Evolutionary conservation across 306 rosid genomes (phyloP), one percentile per base, ranked within the genome.

Genomic region (Comarum palustre): DNA sequence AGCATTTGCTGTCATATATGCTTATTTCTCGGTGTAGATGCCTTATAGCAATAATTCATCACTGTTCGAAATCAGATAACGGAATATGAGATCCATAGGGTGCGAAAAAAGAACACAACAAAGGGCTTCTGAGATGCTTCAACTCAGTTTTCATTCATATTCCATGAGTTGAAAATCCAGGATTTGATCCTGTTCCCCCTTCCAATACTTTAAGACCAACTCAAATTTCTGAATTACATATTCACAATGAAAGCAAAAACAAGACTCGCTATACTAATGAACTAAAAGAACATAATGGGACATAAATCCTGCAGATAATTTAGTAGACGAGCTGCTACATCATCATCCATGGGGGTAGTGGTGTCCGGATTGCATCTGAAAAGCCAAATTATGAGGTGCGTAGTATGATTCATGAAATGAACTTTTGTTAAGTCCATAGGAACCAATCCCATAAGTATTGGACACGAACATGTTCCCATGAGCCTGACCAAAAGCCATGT

Each of bases 301-400:
- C 57, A 71, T 83, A 75, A 82, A 73, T 77, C 77, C 75, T 80
- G 75, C 74, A 70, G 79, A 69, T 52, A 67, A 43, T 74, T 74
- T 54, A 71, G 73, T 39, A 72, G 70, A 38, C 67, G 63, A 76
- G 71, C 48, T 58, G 36, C 68, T 47, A 58, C 63, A 67, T 83
- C 78, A 88, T 80, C 83, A 88, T 77, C 85, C 88, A 69, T 73
- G 87, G 3, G 80, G 82, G 78, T 84, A 83, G 79, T 71, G 75
- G 64, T 83, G 93, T 41, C 87, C 41, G 31, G 90, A 78, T 59
- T 90, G 90, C 90, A 84, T 79, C 82, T 87, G 97, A 71, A 85
- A 88, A 74, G 73, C 85, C 86, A 91, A 71, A 82, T 86, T 88
- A 61, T 76, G 97, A 79, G 86, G 79, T 78, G 76, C 92, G 54